A percentile compares a stretch with the other conserved stretches of the same genome.
Evolutionary conservation across 352 stramenopile genomes (phyloP).

Genomic region (Phytopythium ostracodes): DNA sequence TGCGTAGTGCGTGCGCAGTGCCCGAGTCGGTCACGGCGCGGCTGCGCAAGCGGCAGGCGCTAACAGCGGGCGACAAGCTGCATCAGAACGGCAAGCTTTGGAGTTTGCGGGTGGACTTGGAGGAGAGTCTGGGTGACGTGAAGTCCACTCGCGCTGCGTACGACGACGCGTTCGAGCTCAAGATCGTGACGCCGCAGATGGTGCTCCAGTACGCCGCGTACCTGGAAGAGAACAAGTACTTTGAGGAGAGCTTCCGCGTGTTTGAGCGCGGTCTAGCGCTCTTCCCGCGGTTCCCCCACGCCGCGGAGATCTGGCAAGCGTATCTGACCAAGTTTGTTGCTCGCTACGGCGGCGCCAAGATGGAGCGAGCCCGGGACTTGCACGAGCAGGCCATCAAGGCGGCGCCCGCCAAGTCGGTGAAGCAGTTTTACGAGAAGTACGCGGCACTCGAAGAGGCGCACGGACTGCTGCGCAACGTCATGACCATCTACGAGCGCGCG

Average conservation of each 20-base stretch:
- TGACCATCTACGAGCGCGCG: constrained; percentile 95
- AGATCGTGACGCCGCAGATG: constrained; percentile 96
- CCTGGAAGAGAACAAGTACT: constrained; percentile 97
- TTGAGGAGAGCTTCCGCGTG: constrained; percentile 93
- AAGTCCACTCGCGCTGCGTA: constrained; percentile 95
- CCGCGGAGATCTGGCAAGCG: constrained; percentile 92
- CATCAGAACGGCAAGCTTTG: constrained; percentile 93
- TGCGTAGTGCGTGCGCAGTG: constrained; percentile 75
- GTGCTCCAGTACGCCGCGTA: constrained; percentile 97
- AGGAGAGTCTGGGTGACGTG: constrained; percentile 97
- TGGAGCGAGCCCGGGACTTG: constrained; percentile 96
- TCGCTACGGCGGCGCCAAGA: constrained; percentile 94
- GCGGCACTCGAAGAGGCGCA: constrained; percentile 96
- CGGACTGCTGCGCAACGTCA: constrained; percentile 94
- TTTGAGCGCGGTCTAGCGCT: constrained; percentile 88
- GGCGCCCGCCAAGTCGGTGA: constrained; percentile 87
- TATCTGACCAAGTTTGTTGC: constrained; percentile 96
- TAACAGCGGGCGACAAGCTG: constrained; percentile 77
- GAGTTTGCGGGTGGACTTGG: constrained; percentile 96
- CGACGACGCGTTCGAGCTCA: constrained; percentile 93
- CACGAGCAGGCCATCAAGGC: constrained; percentile 93
- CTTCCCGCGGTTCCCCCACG: constrained; percentile 93
- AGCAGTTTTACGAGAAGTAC: constrained; percentile 79
- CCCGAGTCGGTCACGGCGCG: constrained; percentile 43
- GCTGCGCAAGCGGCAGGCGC: constrained; percentile 44